Percentiles rank a stretch among this genome's conserved stretches.
Evolutionary conservation across 2,329 filamentous ascomycete species (phyloP).

Genomic region (Lizonia empirigonia): DNA sequence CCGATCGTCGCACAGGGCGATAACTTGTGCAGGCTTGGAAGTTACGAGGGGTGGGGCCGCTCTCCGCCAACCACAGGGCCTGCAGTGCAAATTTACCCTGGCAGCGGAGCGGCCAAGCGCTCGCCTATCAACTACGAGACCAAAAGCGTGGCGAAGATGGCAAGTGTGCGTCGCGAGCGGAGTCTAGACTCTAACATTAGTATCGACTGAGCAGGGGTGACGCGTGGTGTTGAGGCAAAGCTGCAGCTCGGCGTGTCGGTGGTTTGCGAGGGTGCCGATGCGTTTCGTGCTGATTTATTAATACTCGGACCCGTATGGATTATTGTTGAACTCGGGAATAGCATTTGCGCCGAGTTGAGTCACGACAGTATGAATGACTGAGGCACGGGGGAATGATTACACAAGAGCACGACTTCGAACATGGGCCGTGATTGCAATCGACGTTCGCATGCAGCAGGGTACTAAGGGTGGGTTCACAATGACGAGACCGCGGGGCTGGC

Average conservation of each 20-base stretch:
- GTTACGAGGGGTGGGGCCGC: slow-evolving; percentile 20
- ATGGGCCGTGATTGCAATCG: slow-evolving; percentile 4
- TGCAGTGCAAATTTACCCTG: slow-evolving; percentile 7
- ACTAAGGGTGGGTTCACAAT: slow-evolving; percentile 18
- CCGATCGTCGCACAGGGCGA: slow-evolving; percentile 23
- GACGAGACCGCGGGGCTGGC: slow-evolving; percentile 24
- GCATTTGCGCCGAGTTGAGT: slow-evolving; percentile 12
- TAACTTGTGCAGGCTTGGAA: slow-evolving; percentile 22
- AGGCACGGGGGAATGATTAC: slow-evolving; percentile 6
- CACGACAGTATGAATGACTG: slow-evolving; percentile 4
- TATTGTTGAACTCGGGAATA: slow-evolving; percentile 15
- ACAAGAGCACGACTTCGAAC: slow-evolving; percentile 1
- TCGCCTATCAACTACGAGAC: slow-evolving; percentile 14
- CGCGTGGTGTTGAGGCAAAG: slow-evolving; percentile 23
- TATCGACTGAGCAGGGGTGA: slow-evolving; percentile 20
- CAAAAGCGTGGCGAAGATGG: slow-evolving; percentile 10
- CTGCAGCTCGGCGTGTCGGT: slow-evolving; percentile 22
- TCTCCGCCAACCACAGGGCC: slow-evolving; percentile 8
- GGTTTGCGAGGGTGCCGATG: slow-evolving; percentile 13
- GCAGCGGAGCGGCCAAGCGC: slow-evolving; percentile 30
- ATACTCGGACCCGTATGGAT: slow-evolving; percentile 6
- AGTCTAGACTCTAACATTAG: slow-evolving; percentile 26
- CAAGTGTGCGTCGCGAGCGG: slow-evolving; percentile 17
- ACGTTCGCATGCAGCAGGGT: slow-evolving; percentile 8
- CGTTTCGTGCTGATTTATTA: slow-evolving; percentile 14